Evolutionary conservation across 495 filamentous ascomycete genomes (phyloP).

Genomic region (Emericellopsis terricola): DNA sequence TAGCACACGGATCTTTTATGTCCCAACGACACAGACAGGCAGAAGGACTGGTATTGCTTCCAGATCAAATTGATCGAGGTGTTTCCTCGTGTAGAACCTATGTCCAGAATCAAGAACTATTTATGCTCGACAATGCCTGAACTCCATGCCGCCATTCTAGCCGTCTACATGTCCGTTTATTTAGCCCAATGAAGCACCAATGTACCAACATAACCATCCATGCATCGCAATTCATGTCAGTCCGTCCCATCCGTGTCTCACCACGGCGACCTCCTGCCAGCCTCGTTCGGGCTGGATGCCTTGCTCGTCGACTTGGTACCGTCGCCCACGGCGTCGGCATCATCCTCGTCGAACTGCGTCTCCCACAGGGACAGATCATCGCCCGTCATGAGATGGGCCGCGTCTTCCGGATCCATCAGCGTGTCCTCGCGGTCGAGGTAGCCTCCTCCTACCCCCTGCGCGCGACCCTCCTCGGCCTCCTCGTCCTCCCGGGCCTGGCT

Average conservation of each 20-base stretch:
- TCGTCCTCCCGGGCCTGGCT: conserved; percentile 42
- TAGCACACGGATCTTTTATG: too few species aligned
- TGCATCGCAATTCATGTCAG: too few species aligned
- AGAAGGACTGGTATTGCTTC: too few species aligned
- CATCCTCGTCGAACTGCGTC: conserved; percentile 21
- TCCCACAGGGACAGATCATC: conserved; percentile 44
- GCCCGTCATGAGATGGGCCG: conserved; percentile 28
- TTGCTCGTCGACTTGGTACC: not conserved
- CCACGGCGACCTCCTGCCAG: too few species aligned
- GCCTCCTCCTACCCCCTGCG: not conserved
- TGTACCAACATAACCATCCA: too few species aligned
- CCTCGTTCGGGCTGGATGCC: too few species aligned
- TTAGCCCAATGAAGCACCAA: too few species aligned
- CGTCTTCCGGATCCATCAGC: conserved; percentile 15
- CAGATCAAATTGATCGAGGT: not conserved
- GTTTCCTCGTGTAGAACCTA: too few species aligned
- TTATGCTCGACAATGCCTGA: not conserved
- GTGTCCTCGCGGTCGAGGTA: conserved; percentile 8
- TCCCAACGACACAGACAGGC: not conserved
- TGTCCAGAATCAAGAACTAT: too few species aligned
- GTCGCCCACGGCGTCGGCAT: conserved; percentile 18
- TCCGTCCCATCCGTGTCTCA: too few species aligned
- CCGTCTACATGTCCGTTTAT: not conserved
- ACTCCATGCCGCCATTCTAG: not conserved
- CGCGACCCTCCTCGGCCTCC: conserved; percentile 8